Conservation (phyloP, 306 rosid species). For the Dalbergia oliveri region DNA sequence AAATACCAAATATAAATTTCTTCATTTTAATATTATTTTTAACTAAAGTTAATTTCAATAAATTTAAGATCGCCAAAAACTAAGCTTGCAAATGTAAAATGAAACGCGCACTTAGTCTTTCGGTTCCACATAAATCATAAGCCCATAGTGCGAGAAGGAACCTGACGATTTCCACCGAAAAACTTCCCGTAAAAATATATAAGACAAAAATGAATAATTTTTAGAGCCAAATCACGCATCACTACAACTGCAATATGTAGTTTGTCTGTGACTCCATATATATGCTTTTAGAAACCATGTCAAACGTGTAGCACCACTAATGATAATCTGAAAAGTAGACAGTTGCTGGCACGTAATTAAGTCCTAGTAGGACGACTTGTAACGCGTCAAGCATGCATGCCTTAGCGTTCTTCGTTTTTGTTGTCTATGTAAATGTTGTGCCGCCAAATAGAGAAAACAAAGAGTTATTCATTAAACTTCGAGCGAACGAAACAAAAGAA, state of each 20-base stretch:
- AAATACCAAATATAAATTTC: too few relatives aligned
- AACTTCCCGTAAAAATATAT: not conserved
- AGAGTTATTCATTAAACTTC: not conserved
- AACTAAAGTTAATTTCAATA: too few relatives aligned
- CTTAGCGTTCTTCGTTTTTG: slow-evolving; percentile 15
- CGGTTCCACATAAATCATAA: not conserved
- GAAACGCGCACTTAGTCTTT: not conserved
- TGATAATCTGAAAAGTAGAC: not conserved
- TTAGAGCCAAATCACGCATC: slow-evolving; percentile 26
- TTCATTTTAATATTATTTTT: too few relatives aligned
- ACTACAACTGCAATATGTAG: not conserved
- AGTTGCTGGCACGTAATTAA: slow-evolving; percentile 33
- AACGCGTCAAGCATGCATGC: slow-evolving; percentile 56
- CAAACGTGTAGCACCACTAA: slow-evolving; percentile 5
- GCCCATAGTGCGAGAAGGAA: not conserved
- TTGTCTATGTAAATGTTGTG: not conserved
- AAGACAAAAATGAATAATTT: not conserved
- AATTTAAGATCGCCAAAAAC: not conserved
- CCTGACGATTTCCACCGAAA: slow-evolving; percentile 32
- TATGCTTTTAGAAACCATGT: not conserved
- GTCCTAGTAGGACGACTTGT: not conserved
- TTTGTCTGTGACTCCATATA: not conserved
- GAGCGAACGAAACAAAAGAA: not conserved
- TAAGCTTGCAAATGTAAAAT: not conserved
- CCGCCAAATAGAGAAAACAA: not conserved